Evolutionary conservation across 2,329 filamentous ascomycete genomes (phyloP).

Genomic region (Alternaria tenuissima): DNA sequence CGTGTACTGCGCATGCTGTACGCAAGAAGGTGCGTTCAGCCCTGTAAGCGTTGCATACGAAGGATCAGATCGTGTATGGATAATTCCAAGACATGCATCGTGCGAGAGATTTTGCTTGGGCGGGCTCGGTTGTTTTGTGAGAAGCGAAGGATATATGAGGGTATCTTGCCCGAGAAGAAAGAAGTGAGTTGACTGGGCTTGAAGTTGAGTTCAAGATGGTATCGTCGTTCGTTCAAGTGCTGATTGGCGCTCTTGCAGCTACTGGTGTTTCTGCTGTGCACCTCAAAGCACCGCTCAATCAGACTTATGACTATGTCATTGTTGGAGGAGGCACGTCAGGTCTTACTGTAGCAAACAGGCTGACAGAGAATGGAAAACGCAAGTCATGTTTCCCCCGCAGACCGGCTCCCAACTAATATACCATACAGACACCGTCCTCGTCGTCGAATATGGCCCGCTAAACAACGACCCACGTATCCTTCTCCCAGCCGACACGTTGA

Average conservation of each 20-base stretch:
- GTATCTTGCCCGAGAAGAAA: neutral
- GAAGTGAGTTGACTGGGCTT: neutral
- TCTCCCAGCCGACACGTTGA: constrained; percentile 13
- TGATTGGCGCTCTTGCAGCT: neutral
- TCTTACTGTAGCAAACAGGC: constrained; percentile 28
- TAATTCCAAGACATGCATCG: neutral
- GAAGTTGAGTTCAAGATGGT: neutral
- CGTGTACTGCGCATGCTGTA: neutral
- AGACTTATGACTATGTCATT: constrained; percentile 33
- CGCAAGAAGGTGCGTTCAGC: neutral
- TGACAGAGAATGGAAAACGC: constrained; percentile 26
- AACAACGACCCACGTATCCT: constrained; percentile 13
- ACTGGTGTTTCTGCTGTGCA: neutral
- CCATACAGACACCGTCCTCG: constrained; percentile 20
- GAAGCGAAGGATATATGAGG: neutral
- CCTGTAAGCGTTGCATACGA: neutral
- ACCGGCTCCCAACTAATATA: neutral
- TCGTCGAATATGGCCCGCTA: constrained; percentile 23
- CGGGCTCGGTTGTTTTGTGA: neutral
- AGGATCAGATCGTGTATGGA: neutral
- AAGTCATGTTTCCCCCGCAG: neutral
- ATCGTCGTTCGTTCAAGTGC: neutral
- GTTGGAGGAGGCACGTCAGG: constrained; percentile 33
- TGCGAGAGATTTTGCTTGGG: neutral
- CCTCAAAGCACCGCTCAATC: neutral